phyloP scores from a whole-genome alignment of 441 rosid species.

The Brassica hybrid region DNA sequence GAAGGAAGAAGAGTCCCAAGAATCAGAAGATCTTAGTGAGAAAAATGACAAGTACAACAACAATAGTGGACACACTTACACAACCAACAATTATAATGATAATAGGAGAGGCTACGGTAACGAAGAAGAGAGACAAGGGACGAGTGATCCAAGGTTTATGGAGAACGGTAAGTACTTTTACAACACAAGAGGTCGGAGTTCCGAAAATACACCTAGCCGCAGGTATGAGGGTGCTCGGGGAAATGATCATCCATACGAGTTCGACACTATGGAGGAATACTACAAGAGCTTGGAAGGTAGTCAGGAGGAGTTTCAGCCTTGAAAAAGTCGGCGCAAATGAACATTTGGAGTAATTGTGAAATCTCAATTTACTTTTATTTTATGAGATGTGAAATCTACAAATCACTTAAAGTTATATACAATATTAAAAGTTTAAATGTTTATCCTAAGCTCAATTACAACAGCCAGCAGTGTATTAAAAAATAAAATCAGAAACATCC shows the following conservation, averaged over 20 bases:
- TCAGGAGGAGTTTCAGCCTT: constrained; percentile 41
- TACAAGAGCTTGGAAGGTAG: constrained; percentile 51
- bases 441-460: neutral
- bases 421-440: constrained; percentile 21
- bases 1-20: constrained; percentile 25
- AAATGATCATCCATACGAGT: constrained; percentile 43
- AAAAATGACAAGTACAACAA: constrained; percentile 37
- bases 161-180: constrained; percentile 63
- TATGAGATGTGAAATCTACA: constrained; percentile 14
- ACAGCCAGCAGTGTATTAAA: too few relatives aligned
- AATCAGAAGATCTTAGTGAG: constrained; percentile 31
- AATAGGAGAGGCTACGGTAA: constrained; percentile 33
- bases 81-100: constrained; percentile 20
- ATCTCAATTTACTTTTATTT: constrained; percentile 26
- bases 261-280: constrained; percentile 66
- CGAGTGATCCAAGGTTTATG: constrained; percentile 76
- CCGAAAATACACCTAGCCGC: constrained; percentile 38
- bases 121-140: constrained; percentile 56
- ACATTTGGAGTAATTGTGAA: constrained; percentile 20
- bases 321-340: neutral
- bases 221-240: constrained; percentile 34
- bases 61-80: constrained; percentile 30
- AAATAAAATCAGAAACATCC: too few relatives aligned
- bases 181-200: constrained; percentile 38
- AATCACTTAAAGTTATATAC: constrained; percentile 22